phyloP scores from a whole-genome alignment of 148 eudicot species.

The Dianthus caryophyllus region DNA sequence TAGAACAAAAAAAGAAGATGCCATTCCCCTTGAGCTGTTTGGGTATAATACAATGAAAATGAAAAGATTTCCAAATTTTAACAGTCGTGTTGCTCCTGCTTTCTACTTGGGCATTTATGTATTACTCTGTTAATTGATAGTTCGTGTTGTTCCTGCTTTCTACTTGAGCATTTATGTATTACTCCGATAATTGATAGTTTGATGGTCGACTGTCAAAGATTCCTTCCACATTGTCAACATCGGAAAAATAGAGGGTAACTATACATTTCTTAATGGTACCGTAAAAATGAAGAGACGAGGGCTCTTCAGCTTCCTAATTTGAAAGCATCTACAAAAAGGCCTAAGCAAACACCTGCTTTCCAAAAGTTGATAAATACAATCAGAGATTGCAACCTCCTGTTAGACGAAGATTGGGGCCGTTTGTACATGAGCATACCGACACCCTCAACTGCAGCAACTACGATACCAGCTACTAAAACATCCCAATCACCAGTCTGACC shows the following conservation, averaged over 20 bases:
- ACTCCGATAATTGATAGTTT: background rate
- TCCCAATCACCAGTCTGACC: slow-evolving; percentile 99
- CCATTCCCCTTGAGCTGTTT: no score
- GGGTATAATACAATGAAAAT: no score
- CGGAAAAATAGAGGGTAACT: background rate
- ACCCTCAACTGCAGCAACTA: slow-evolving; percentile 94
- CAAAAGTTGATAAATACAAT: slow-evolving; percentile 75
- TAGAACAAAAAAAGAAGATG: no score
- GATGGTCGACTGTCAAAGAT: background rate
- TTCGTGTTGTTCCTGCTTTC: no score
- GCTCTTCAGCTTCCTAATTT: slow-evolving; percentile 71
- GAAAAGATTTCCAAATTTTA: no score
- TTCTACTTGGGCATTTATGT: no score
- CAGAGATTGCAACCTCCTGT: slow-evolving; percentile 53
- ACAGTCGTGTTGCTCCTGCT: no score
- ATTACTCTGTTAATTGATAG: no score
- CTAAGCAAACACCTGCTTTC: slow-evolving; percentile 98
- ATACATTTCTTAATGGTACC: background rate
- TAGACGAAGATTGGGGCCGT: slow-evolving; percentile 36
- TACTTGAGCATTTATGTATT: no score
- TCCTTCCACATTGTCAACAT: background rate
- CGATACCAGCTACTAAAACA: slow-evolving; percentile 88
- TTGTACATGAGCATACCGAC: slow-evolving; percentile 92
- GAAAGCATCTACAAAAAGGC: slow-evolving; percentile 98
- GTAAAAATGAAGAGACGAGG: background rate